Base-by-base conservation (phyloP, 1,284 basidiomycete genomes). In the Mycena citricolor region DNA sequence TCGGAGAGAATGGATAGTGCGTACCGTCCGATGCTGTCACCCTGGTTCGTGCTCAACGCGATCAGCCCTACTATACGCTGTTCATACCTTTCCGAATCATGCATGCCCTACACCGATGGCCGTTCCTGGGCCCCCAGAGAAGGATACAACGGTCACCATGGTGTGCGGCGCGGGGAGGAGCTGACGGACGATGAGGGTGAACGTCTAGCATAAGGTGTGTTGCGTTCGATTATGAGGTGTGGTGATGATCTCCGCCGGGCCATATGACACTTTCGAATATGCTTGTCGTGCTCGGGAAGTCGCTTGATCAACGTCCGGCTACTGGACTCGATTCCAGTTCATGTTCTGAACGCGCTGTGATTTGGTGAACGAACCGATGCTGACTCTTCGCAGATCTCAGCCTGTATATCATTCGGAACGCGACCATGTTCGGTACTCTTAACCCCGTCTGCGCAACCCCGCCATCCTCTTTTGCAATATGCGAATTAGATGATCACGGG, bases 101-200 rank as follows among this genome's bases (percentile, higher is more conserved):
- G 4, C 79, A 86, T 5, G 36, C 92, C 94, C 1, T 86, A 88
- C 47, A 88, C 88, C 0, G 87, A 97, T 59, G 97, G 97, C 1
- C 81, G 82, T 59, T 73, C 79, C 0, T 99, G 86, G 86, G 80
- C 83, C 5, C 81, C 91, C 31, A 66, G 75, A 28, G 66, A 75
- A 8, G 88, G 90, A 8, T 71, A 74, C 47, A 71, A 76, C 28
- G 19, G 23, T 12, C 86, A 89, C 54, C n/a, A n/a, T n/a, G 86
- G 86, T 12, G 58, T 89, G 1, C 62, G 73, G 31, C 67, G 67
- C 24, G 83, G 81, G 2, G 86, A 89, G 48, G 86, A 87, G 55
- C 64, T 87, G 30, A 89, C 86, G 1, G 86, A 89, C 55, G 82
- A 83, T 7, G 83, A 86, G 10, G 79, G 73, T 4, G 81, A 84